Base-by-base conservation (phyloP, 2,329 filamentous ascomycete genomes). In the Apiospora koreana region DNA sequence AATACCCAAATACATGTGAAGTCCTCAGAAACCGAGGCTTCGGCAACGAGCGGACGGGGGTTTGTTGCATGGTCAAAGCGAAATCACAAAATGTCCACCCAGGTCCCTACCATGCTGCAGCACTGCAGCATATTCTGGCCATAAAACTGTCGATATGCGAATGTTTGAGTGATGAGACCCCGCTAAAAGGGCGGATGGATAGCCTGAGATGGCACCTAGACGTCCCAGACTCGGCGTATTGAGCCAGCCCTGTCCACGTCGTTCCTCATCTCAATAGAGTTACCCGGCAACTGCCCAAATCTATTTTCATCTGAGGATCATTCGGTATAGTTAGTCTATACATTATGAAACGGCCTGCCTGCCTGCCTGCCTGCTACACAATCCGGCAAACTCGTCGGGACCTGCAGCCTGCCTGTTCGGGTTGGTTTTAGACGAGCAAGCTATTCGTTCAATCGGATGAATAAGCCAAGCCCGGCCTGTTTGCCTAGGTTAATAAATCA, bases 111-210 rank as follows among this genome's bases (percentile, higher is more conserved):
- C 54, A 38, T n/a, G 35, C 31, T 38, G 54, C 28, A 62, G 21
- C 54, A n/a, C 2, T 8, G 54, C 28, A 62, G 21, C 54, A n/a
- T 3, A 7, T 38, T 31, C 31, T n/a, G 43, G 35, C 54, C 50
- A 6, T 21, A n/a, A n/a, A 62, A 62, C 54, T 62, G 54, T 38
- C 54, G 54, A 62, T 62, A n/a, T 62, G 54, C 54, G 54, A 54
- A 62, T 62, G 54, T n/a, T 62, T n/a, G 54, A 62, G 28, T 62
- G 54, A 62, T 23, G 31, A 62, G 54, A 31, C 28, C 54, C 54
- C 54, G 54, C 54, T 62, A 12, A 35, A 62, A n/a, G 18, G 31
- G 18, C 9, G 54, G 2, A n/a, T 38, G 54, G 18, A 58, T 21
- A 38, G 31, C 54, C 31, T 38, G 31, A 58, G 50, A 21, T 21